These are phyloP conservation scores for Colletotrichum sp. DNA, from an alignment of 2,329 filamentous ascomycete genomes.

Conservation along the genomic window DNA sequence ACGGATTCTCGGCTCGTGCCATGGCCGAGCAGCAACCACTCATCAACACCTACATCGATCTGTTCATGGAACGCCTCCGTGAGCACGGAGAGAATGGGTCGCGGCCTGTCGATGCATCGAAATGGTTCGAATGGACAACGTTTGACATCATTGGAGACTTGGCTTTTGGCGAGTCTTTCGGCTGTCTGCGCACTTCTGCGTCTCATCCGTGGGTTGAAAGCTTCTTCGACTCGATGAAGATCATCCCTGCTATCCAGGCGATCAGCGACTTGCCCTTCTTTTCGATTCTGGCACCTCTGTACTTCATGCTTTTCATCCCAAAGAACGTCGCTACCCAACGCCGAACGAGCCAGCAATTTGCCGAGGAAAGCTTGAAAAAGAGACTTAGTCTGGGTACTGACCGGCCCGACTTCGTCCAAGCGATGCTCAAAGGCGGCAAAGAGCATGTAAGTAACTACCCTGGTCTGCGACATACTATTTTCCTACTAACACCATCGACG, in stretches of 20 bases:
- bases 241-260: neutral
- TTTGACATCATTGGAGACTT: conserved; percentile 35
- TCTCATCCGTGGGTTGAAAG: conserved; percentile 30
- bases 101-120: neutral
- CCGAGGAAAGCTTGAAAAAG: neutral
- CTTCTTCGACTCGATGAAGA: conserved; percentile 21
- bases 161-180: conserved; percentile 31
- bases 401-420: conserved; percentile 13
- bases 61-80: conserved; percentile 34
- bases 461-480: neutral
- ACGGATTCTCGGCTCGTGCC: conserved; percentile 31
- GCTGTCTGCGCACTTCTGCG: conserved; percentile 24
- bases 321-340: neutral
- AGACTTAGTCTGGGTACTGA: neutral
- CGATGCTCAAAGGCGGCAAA: conserved; percentile 12
- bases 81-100: neutral
- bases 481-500: conserved; percentile 13
- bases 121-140: conserved; percentile 24
- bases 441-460: neutral
- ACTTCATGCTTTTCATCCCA: neutral
- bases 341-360: neutral
- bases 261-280: neutral
- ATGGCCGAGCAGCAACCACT: conserved; percentile 33
- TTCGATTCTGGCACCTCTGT: neutral
- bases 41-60: conserved; percentile 29